These are phyloP conservation scores for Mortierella claussenii DNA, from an alignment of 192 early-diverging fungal species.

Conservation along the genomic window DNA sequence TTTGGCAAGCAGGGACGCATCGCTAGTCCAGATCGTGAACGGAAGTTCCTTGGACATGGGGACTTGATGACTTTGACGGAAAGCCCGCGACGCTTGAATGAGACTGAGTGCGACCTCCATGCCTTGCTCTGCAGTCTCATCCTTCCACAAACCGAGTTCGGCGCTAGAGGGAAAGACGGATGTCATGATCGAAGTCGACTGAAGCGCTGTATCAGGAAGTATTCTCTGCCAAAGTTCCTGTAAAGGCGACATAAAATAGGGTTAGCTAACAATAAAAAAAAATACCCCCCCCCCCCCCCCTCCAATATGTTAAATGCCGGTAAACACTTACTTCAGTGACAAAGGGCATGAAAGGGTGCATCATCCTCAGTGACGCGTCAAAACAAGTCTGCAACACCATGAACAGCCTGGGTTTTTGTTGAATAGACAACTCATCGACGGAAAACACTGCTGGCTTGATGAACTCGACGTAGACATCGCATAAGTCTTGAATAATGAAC, in stretches of 20 bases:
- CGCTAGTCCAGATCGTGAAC: conserved; percentile 57
- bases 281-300: too few species aligned
- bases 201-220: conserved; percentile 3
- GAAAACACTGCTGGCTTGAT: conserved; percentile 84
- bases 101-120: conserved; percentile 60
- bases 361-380: conserved; percentile 78
- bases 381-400: conserved; percentile 73
- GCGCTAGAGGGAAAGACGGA: conserved; percentile 54
- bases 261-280: not conserved
- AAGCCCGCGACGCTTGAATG: conserved; percentile 62
- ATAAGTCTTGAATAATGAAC: conserved; percentile 94
- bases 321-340: conserved; percentile 82
- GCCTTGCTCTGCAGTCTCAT: conserved; percentile 56
- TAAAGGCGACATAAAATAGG: not conserved
- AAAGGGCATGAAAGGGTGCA: conserved; percentile 99
- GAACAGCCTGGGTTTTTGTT: conserved; percentile 64
- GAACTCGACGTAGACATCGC: conserved; percentile 93
- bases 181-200: conserved; percentile 57
- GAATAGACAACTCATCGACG: conserved; percentile 52
- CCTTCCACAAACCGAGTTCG: conserved; percentile 41
- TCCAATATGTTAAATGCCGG: too few species aligned
- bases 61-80: conserved; percentile 64
- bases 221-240: conserved; percentile 70
- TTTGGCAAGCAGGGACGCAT: conserved; percentile 27
- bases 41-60: conserved; percentile 56